phyloP scores from a whole-genome alignment of 1,139 yeast species.

The Kodamaea arcana region DNA sequence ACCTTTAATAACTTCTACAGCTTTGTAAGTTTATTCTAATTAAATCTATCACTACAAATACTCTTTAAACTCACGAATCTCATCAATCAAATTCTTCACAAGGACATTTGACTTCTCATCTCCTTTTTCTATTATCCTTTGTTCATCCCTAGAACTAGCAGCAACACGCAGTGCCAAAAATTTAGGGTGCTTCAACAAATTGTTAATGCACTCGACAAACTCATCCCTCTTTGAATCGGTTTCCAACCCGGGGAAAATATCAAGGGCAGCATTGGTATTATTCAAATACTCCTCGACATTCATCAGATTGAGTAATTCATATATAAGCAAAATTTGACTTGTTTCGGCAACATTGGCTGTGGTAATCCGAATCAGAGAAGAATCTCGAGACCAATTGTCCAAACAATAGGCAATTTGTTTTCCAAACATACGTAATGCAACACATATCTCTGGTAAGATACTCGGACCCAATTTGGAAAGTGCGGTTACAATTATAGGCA shows the following conservation, averaged over 20 bases:
- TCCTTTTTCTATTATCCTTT: conserved; percentile 43
- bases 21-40: not conserved
- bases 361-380: conserved; percentile 52
- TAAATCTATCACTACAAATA: not conserved
- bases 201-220: conserved; percentile 56
- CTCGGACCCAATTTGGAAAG: conserved; percentile 61
- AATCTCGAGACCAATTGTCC: conserved; percentile 65
- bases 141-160: conserved; percentile 65
- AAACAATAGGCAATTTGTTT: conserved; percentile 64
- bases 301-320: conserved; percentile 51
- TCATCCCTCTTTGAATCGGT: conserved; percentile 52
- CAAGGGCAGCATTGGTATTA: conserved; percentile 19
- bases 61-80: conserved; percentile 32
- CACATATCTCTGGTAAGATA: conserved; percentile 60
- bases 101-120: conserved; percentile 39
- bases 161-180: conserved; percentile 67
- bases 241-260: conserved; percentile 60
- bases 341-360: conserved; percentile 73
- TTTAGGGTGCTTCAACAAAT: conserved; percentile 81
- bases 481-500: conserved; percentile 62
- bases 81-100: conserved; percentile 48
- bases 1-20: no score
- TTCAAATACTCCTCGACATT: conserved; percentile 43
- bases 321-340: conserved; percentile 65
- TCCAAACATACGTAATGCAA: conserved; percentile 60